Evolutionary conservation across 306 rosid species (phyloP).

Genomic region (Bauhinia variegata): DNA sequence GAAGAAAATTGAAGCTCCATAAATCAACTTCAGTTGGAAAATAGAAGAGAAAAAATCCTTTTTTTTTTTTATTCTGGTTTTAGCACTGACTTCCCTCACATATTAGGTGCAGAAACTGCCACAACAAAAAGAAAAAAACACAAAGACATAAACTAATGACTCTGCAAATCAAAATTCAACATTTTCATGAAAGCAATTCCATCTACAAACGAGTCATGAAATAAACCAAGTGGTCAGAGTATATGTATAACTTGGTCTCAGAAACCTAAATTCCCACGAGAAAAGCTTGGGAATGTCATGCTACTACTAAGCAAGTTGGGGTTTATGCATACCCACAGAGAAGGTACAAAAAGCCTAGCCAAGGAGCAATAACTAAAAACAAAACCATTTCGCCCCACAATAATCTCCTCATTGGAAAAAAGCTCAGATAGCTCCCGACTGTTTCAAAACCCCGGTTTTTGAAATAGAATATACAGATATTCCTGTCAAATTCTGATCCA

Average conservation of each 20-base stretch:
- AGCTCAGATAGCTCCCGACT: conserved; percentile 39
- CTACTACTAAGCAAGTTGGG: conserved; percentile 40
- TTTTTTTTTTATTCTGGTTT: no score
- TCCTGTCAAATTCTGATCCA: conserved; percentile 36
- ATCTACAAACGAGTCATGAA: not conserved
- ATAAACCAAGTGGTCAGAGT: conserved; percentile 36
- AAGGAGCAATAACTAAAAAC: not conserved
- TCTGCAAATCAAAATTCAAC: not conserved
- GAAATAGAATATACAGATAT: conserved; percentile 36
- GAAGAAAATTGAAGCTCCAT: no score
- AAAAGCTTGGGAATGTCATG: conserved; percentile 48
- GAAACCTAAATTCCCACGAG: conserved; percentile 48
- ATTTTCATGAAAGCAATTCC: conserved; percentile 14
- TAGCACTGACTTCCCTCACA: no score
- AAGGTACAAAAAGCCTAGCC: conserved; percentile 41
- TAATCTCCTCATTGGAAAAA: conserved; percentile 32
- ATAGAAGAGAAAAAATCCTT: not conserved
- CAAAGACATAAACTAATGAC: not conserved
- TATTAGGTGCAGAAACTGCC: not conserved
- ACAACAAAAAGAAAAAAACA: not conserved
- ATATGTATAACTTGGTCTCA: conserved; percentile 41
- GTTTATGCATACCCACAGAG: conserved; percentile 39
- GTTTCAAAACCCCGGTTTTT: conserved; percentile 33
- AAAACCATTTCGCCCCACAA: conserved; percentile 25
- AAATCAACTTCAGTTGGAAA: not conserved